Percentiles rank a stretch among this genome's conserved stretches.
phyloP scores from a whole-genome alignment of 768 basidiomycete genomes.

The Floccularia luteovirens region DNA sequence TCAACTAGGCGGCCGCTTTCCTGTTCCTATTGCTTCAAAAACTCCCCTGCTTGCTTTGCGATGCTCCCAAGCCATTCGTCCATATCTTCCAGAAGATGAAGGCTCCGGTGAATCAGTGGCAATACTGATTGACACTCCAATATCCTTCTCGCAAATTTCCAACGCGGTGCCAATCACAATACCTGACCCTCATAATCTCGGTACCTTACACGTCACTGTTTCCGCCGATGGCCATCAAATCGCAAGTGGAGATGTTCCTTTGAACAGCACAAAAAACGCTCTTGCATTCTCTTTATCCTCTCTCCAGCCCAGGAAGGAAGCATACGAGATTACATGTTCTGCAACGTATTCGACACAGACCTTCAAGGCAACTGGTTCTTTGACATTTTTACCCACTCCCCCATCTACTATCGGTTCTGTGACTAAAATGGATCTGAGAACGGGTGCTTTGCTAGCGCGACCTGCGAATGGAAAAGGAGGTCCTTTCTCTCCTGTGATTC shows the following conservation, averaged over 20 bases:
- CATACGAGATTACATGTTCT: conserved; percentile 29
- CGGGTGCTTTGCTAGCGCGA: conserved; percentile 45
- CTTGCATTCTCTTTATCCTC: conserved; percentile 40
- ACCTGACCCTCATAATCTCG: conserved; percentile 11
- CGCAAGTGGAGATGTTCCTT: conserved; percentile 33
- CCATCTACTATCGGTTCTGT: conserved; percentile 41
- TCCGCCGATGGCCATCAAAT: conserved; percentile 36
- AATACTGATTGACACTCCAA: conserved; percentile 44
- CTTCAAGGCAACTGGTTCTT: conserved; percentile 32
- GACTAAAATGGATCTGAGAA: conserved; percentile 58
- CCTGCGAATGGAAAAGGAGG: conserved; percentile 43
- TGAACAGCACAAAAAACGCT: conserved; percentile 43
- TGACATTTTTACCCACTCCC: conserved; percentile 44
- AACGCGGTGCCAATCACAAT: conserved; percentile 36
- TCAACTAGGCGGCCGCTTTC: conserved; percentile 35
- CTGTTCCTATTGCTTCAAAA: conserved; percentile 23
- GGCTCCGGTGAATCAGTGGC: conserved; percentile 22
- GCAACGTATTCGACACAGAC: conserved; percentile 30
- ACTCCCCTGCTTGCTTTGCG: conserved; percentile 47
- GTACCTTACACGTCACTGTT: conserved; percentile 33
- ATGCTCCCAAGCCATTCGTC: conserved; percentile 50
- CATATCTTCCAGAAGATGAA: conserved; percentile 51
- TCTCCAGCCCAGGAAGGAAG: conserved; percentile 31
- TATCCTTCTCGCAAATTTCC: conserved; percentile 38
- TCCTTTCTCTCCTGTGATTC: conserved; percentile 49